Conservation (phyloP, 140 eudicot species). For the Senecio squalidus region DNA sequence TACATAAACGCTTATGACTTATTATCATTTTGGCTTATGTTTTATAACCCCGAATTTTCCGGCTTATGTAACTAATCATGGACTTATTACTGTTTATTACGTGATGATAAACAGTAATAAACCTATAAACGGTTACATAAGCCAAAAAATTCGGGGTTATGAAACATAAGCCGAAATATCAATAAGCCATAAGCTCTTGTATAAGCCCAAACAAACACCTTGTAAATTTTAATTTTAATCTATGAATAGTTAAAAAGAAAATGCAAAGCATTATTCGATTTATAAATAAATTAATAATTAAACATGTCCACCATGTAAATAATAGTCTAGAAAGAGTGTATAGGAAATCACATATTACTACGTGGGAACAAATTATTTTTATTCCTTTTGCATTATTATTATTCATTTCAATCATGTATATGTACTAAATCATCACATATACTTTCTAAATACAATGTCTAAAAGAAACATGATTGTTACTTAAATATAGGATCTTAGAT, state of each 20-base stretch:
- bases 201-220: too few species aligned
- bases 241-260: conserved; percentile 4
- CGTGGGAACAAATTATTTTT: conserved; percentile 31
- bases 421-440: neutral
- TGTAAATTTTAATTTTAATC: conserved; percentile 13
- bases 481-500: neutral
- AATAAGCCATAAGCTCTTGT: too few species aligned
- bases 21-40: too few species aligned
- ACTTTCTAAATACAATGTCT: neutral
- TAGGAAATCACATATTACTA: conserved; percentile 22
- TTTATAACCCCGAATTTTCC: too few species aligned
- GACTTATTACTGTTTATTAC: too few species aligned
- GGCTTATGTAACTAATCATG: too few species aligned
- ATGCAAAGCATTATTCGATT: conserved; percentile 19
- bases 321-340: conserved; percentile 20
- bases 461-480: neutral
- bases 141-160: too few species aligned
- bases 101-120: too few species aligned
- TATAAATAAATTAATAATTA: neutral
- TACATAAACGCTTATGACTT: too few species aligned
- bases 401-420: neutral
- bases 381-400: conserved; percentile 26
- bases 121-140: too few species aligned
- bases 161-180: too few species aligned
- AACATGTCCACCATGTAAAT: conserved; percentile 24